Conservation (phyloP, 768 basidiomycete genomes). For the Phaeolepiota aurea region DNA sequence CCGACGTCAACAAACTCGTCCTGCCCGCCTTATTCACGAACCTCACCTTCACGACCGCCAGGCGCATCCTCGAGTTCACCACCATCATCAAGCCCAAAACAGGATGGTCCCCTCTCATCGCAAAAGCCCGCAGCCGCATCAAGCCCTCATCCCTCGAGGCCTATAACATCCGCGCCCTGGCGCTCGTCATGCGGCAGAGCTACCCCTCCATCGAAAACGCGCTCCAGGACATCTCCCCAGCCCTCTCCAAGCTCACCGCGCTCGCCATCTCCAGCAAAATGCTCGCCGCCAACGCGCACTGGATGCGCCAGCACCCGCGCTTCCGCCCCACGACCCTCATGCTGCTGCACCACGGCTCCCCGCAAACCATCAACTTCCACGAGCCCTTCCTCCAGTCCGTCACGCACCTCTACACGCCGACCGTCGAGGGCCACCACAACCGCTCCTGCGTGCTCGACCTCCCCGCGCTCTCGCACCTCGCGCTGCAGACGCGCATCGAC, state of each 20-base stretch:
- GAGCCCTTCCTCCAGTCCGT: conserved; percentile 24
- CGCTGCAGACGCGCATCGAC: conserved; percentile 19
- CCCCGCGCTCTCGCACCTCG: conserved; percentile 23
- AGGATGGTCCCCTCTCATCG: conserved; percentile 15
- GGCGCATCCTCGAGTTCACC: conserved; percentile 19
- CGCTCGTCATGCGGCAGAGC: conserved; percentile 19
- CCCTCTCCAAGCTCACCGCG: conserved; percentile 18
- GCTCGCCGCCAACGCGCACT: conserved; percentile 23
- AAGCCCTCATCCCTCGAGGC: conserved; percentile 20
- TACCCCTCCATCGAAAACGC: conserved; percentile 25
- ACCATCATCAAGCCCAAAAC: conserved; percentile 21
- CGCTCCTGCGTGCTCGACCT: conserved; percentile 21
- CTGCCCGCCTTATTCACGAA: conserved; percentile 23
- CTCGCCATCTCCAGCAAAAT: conserved; percentile 25
- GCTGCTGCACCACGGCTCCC: conserved; percentile 24
- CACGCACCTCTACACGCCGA: conserved; percentile 25
- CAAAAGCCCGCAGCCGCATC: conserved; percentile 17
- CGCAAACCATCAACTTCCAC: conserved; percentile 22
- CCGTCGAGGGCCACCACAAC: conserved; percentile 18
- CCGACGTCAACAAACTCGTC: conserved; percentile 23
- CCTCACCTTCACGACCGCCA: conserved; percentile 16
- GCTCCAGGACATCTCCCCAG: conserved; percentile 21
- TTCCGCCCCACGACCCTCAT: conserved; percentile 18
- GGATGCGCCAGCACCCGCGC: conserved; percentile 23
- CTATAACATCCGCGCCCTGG: conserved; percentile 22